Percentiles rank a stretch among this genome's conserved stretches.
These are phyloP conservation scores for Phoma sp. DNA, from an alignment of 2,329 filamentous ascomycete genomes.

Conservation along the genomic window DNA sequence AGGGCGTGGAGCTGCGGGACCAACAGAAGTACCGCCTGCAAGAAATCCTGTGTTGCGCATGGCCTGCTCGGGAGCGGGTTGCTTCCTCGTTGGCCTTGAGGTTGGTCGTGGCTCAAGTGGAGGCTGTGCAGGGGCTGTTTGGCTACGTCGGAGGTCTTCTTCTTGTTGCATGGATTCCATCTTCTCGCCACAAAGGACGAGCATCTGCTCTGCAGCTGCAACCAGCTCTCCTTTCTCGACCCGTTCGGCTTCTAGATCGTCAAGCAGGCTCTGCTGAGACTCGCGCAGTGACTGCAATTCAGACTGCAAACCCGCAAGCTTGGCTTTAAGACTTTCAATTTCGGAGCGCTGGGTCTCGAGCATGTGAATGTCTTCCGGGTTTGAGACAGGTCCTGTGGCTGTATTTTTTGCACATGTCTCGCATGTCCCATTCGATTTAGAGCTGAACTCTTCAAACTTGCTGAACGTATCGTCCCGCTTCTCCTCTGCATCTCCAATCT, in stretches of 20 bases:
- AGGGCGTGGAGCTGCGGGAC: conserved; percentile 25
- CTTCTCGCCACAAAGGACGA: conserved; percentile 65
- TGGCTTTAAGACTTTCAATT: conserved; percentile 72
- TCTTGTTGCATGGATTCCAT: conserved; percentile 47
- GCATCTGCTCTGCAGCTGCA: conserved; percentile 82
- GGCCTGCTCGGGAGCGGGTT: conserved; percentile 24
- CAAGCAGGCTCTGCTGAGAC: conserved; percentile 70
- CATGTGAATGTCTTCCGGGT: conserved; percentile 53
- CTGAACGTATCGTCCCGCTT: conserved; percentile 71
- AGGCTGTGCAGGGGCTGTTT: conserved; percentile 35
- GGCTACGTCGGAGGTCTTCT: conserved; percentile 60
- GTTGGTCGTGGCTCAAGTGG: conserved; percentile 18
- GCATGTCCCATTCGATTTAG: conserved; percentile 16
- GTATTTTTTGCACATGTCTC: conserved; percentile 22
- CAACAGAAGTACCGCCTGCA: conserved; percentile 28
- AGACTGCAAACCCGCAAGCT: conserved; percentile 75
- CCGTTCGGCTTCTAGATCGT: conserved; percentile 73
- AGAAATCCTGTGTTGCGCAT: conserved; percentile 44
- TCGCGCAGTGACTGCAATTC: conserved; percentile 72
- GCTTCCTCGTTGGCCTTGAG: conserved; percentile 18
- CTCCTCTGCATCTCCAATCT: conserved; percentile 75
- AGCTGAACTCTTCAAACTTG: conserved; percentile 49
- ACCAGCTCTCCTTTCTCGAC: conserved; percentile 86
- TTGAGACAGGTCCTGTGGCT: conserved; percentile 15
- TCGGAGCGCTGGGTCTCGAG: conserved; percentile 70